A percentile compares a stretch with the other conserved stretches of the same genome.
These are phyloP conservation scores for Dipodascopsis uninucleata DNA, from an alignment of 805 yeast species.

Conservation along the genomic window DNA sequence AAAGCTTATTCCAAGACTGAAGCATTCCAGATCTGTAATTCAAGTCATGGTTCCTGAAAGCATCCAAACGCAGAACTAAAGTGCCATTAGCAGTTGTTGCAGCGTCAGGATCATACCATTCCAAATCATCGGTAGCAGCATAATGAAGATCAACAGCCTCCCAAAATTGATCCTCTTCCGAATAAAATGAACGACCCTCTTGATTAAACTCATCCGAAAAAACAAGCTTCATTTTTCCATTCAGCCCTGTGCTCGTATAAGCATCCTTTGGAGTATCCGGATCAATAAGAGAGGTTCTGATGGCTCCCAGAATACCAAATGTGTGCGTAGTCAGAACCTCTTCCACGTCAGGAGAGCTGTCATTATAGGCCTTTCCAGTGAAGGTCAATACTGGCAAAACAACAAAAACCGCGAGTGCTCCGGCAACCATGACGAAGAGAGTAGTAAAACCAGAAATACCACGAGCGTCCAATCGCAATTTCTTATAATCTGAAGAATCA, in stretches of 20 bases:
- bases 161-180: slow-evolving; percentile 90
- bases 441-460: slow-evolving; percentile 37
- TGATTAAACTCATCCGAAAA: slow-evolving; percentile 89
- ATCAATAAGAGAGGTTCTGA: slow-evolving; percentile 61
- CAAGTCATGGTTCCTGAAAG: slow-evolving; percentile 71
- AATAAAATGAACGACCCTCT: slow-evolving; percentile 86
- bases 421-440: slow-evolving; percentile 53
- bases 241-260: slow-evolving; percentile 48
- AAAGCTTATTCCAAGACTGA: slow-evolving; percentile 87
- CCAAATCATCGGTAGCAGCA: slow-evolving; percentile 83
- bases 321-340: slow-evolving; percentile 44
- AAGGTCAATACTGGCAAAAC: slow-evolving; percentile 80
- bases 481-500: slow-evolving; percentile 73
- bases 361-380: slow-evolving; percentile 47
- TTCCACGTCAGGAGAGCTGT: slow-evolving; percentile 15
- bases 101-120: slow-evolving; percentile 96
- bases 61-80: slow-evolving; percentile 67
- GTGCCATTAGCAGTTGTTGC: slow-evolving; percentile 72
- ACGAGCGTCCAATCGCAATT: slow-evolving; percentile 36
- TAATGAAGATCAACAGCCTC: slow-evolving; percentile 79
- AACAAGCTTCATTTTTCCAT: slow-evolving; percentile 75
- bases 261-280: slow-evolving; percentile 65
- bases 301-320: slow-evolving; percentile 56
- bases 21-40: slow-evolving; percentile 87
- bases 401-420: slow-evolving; percentile 65